Base-by-base conservation (phyloP, 1,139 yeast genomes). In the Saccharomyces hybrid region DNA sequence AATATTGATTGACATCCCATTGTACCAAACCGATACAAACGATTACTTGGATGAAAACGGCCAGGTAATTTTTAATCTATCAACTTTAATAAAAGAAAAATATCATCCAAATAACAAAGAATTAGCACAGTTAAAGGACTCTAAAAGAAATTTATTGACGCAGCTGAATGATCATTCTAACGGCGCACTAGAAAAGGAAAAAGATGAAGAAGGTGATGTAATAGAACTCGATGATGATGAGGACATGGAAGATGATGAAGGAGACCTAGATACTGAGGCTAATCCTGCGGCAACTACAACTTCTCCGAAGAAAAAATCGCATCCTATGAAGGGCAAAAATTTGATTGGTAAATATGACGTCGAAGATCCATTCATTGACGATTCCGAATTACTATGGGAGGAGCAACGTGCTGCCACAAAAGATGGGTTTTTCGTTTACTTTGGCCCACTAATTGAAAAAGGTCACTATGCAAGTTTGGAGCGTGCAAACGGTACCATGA, bases 341-440 rank as follows among this genome's bases (percentile, higher is more conserved):
- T 79, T 82, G 70, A 86, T 85, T 51, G 97, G 97, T 7, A 90
- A 89, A 66, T 95, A 95, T 70, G 99, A 95, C 68, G 77, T 82
- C 53, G 85, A 88, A 58, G 99, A 95, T 71, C 99, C 99, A 1
- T 95, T 95, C 66, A 93, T 95, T 58, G 99, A 95, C 72, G 99
- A 95, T 70, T 81, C 88, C 27, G 99, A 93, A 71, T 75, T 90
- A 64, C 81, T 83, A 58, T 88, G 95, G 88, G 98, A 93, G 70
- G 97, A 91, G 68, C 95, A 88, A 62, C 84, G 96, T 8, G 93
- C 95, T 2, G 83, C 95, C 1, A 90, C 97, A 0, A 87, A 88
- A 61, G 98, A 93, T 66, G 99, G 99, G 2, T 95, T 93, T 70
- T 95, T 93, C 64, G 97, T 95, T 0, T 95, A 85, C 69, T 88